Evolutionary conservation across 305 asterid species (phyloP).

Genomic region (Petunia hybrid): DNA sequence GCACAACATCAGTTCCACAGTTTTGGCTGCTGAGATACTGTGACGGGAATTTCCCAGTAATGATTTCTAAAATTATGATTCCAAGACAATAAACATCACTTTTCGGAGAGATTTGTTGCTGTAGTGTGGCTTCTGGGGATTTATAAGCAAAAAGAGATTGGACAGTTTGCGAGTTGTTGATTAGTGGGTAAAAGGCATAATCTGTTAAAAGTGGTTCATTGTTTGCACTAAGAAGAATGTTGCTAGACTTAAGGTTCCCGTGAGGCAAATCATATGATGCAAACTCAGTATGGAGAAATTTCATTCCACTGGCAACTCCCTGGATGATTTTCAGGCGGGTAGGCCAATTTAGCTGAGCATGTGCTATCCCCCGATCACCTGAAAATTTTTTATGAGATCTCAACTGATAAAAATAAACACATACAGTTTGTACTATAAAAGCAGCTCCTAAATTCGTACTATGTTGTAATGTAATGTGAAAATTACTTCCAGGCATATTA

Average conservation of each 20-base stretch:
- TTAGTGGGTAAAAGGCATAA: slow-evolving; percentile 66
- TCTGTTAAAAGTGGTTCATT: slow-evolving; percentile 80
- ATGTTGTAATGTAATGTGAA: neutral
- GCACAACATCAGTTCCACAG: slow-evolving; percentile 83
- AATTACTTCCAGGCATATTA: neutral
- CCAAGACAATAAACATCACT: slow-evolving; percentile 91
- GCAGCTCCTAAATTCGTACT: neutral
- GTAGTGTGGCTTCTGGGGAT: slow-evolving; percentile 64
- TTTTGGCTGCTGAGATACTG: slow-evolving; percentile 76
- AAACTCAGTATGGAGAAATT: slow-evolving; percentile 80
- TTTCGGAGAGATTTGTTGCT: slow-evolving; percentile 65
- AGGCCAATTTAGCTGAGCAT: slow-evolving; percentile 67
- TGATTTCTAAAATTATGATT: slow-evolving; percentile 68
- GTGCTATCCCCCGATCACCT: slow-evolving; percentile 78
- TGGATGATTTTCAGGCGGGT: slow-evolving; percentile 69
- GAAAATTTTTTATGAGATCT: neutral
- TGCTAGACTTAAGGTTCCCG: slow-evolving; percentile 91
- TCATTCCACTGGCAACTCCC: slow-evolving; percentile 79
- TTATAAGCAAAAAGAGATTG: slow-evolving; percentile 66
- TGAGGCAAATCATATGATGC: slow-evolving; percentile 68
- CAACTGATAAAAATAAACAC: neutral
- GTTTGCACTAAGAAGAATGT: slow-evolving; percentile 60
- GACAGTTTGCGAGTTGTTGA: slow-evolving; percentile 56
- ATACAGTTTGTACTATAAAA: neutral
- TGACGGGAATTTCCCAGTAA: slow-evolving; percentile 79